phyloP scores from a whole-genome alignment of 176 grass and related monocot species.

The sorghum (Sorghum bicolor) region Sorghum_bicolor_NCBIv3 NC_012879.2:59224001-59224500 shows the following conservation, averaged over 20 bases:
- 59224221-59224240: neutral
- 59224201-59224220: neutral
- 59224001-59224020: slow-evolving; percentile 7
- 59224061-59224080: slow-evolving; percentile 83
- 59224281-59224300: neutral
- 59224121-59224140: slow-evolving; percentile 95
- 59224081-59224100: slow-evolving; percentile 78
- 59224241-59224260: neutral
- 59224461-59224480: slow-evolving; percentile 20
- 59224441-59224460: slow-evolving; percentile 73
- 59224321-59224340: neutral
- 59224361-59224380: slow-evolving; percentile 48
- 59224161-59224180: slow-evolving; percentile 48
- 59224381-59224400: slow-evolving; percentile 89
- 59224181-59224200: slow-evolving; percentile 1
- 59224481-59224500: neutral
- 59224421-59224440: slow-evolving; percentile 84
- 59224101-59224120: slow-evolving; percentile 71
- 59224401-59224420: slow-evolving; percentile 76
- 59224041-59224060: slow-evolving; percentile 83
- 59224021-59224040: slow-evolving; percentile 27
- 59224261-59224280: neutral
- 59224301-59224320: neutral
- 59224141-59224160: slow-evolving; percentile 86
- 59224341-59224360: neutral